phyloP scores from a whole-genome alignment of 495 filamentous ascomycete genomes.

The Podospora tetraspora region DNA sequence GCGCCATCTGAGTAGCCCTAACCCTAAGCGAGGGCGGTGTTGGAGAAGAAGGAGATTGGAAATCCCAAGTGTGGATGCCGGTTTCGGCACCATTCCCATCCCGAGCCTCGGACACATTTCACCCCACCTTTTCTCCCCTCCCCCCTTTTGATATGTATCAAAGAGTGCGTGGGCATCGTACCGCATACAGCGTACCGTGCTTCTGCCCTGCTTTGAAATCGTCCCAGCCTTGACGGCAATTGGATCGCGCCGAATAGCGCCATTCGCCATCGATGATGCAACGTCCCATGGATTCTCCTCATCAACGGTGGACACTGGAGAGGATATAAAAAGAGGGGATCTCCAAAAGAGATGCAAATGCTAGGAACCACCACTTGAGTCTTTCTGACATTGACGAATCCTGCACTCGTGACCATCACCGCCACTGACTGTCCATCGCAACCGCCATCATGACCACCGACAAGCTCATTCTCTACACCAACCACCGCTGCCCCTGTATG shows the following conservation, averaged over 20 bases:
- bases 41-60: background rate
- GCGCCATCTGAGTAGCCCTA: too few relatives aligned
- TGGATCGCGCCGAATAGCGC: conserved; percentile 16
- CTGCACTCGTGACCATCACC: too few relatives aligned
- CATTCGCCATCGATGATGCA: conserved; percentile 33
- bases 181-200: background rate
- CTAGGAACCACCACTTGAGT: background rate
- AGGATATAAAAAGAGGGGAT: background rate
- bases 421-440: background rate
- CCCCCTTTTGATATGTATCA: background rate
- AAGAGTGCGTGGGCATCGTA: background rate
- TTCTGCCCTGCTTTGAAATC: conserved; percentile 13
- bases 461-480: conserved; percentile 63
- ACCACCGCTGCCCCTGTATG: conserved; percentile 64
- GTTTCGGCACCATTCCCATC: conserved; percentile 2
- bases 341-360: background rate
- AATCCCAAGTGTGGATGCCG: background rate
- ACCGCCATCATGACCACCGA: conserved; percentile 27
- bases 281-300: background rate
- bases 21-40: background rate
- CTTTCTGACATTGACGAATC: background rate
- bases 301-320: conserved; percentile 1
- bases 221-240: background rate
- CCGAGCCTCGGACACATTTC: background rate
- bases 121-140: background rate